A percentile compares a stretch with the other conserved stretches of the same genome.
These are phyloP conservation scores for Calonectria leucothoes DNA, from an alignment of 2,329 filamentous ascomycete species.

Conservation along the genomic window DNA sequence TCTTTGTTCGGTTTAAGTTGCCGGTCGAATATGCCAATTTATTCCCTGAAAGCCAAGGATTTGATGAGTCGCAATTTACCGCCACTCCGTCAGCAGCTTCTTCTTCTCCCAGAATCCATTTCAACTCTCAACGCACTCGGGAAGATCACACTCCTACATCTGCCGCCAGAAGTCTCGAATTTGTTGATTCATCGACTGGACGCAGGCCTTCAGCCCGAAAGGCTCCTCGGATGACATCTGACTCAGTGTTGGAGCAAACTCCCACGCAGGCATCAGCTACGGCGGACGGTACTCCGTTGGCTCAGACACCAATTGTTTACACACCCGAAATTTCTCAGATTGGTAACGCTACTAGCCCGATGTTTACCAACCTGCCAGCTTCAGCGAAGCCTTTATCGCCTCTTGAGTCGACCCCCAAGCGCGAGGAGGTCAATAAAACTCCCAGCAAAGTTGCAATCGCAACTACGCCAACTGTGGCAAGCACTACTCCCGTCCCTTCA, in stretches of 20 bases:
- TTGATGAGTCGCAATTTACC: conserved; percentile 41
- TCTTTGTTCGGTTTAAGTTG: conserved; percentile 54
- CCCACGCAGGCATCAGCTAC: conserved; percentile 7
- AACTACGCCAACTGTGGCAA: not conserved
- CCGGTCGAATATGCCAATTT: conserved; percentile 44
- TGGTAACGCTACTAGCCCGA: not conserved
- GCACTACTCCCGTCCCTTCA: not conserved
- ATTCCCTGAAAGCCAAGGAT: conserved; percentile 45
- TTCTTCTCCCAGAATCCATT: conserved; percentile 36
- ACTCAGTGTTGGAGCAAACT: not conserved
- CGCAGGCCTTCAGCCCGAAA: not conserved
- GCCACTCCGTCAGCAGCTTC: conserved; percentile 37
- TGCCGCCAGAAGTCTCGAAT: not conserved
- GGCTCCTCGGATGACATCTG: not conserved
- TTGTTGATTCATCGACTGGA: not conserved
- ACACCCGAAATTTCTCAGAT: conserved; percentile 1
- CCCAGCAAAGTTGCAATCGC: not conserved
- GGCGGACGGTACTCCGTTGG: not conserved
- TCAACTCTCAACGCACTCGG: conserved; percentile 14
- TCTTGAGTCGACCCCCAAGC: not conserved
- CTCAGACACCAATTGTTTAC: not conserved
- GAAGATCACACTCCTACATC: not conserved
- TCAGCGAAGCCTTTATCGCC: conserved; percentile 14
- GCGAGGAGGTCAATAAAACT: not conserved
- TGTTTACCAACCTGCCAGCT: not conserved